These are phyloP conservation scores for Themeda triandra DNA, from an alignment of 176 grass and related monocot genomes.

Conservation along the genomic window DNA sequence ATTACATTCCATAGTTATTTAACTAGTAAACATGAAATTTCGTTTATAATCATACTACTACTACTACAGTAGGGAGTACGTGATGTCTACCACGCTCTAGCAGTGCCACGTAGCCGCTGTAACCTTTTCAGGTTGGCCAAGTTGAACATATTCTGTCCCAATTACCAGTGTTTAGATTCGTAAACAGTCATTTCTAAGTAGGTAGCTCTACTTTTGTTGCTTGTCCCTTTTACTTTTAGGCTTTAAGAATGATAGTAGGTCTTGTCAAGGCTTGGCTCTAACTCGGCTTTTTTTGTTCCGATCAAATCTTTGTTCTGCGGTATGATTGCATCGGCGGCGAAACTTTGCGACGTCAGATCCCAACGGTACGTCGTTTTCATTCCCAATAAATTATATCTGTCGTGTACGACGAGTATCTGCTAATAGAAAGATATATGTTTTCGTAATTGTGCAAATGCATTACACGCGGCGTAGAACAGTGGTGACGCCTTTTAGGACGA, in stretches of 20 bases:
- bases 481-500: background rate
- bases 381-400: background rate
- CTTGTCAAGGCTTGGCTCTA: slow-evolving; percentile 10
- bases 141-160: background rate
- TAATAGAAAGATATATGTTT: background rate
- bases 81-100: background rate
- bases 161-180: background rate
- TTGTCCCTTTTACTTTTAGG: background rate
- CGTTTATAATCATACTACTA: background rate
- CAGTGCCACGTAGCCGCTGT: background rate
- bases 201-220: background rate
- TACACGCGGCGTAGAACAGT: background rate
- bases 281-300: slow-evolving; percentile 28
- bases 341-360: slow-evolving; percentile 50
- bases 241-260: slow-evolving; percentile 12
- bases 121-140: background rate
- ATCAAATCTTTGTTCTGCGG: background rate
- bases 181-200: slow-evolving; percentile 2
- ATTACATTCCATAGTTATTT: background rate
- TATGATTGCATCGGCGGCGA: slow-evolving; percentile 6
- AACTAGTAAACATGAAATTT: background rate
- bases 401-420: background rate
- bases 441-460: background rate
- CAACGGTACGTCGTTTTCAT: slow-evolving; percentile 57
- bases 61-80: background rate